These are phyloP conservation scores for Backusella macrospora DNA, from an alignment of 192 early-diverging fungal species.

Conservation along the genomic window DNA sequence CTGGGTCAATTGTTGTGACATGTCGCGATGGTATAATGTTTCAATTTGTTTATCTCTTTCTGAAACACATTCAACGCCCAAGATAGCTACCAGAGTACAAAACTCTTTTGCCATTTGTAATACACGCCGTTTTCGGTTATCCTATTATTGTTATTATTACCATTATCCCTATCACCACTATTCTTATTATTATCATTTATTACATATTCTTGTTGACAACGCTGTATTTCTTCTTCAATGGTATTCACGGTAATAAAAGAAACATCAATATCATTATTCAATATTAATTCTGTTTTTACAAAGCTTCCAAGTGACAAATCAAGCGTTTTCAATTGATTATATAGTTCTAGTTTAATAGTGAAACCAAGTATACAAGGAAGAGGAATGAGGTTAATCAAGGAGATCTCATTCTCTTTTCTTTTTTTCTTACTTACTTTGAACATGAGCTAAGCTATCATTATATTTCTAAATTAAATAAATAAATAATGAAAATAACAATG, in stretches of 20 bases:
- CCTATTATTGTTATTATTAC: neutral
- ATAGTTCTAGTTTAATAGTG: conserved; percentile 20
- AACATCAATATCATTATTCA: conserved; percentile 24
- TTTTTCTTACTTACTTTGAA: neutral
- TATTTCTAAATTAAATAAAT: neutral
- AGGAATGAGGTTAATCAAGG: too few species aligned
- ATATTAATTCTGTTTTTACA: conserved; percentile 22
- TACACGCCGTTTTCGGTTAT: neutral
- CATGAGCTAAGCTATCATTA: neutral
- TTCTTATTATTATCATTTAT: conserved; percentile 1
- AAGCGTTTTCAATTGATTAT: conserved; percentile 23
- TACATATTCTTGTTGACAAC: conserved; percentile 38
- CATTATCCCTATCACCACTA: neutral
- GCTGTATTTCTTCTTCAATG: conserved; percentile 35
- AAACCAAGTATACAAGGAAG: neutral
- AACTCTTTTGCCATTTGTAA: conserved; percentile 9
- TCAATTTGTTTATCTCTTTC: neutral
- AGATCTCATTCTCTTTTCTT: too few species aligned
- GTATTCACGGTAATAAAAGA: conserved; percentile 24
- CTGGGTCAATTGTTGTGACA: neutral
- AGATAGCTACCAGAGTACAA: neutral
- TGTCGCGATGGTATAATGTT: conserved; percentile 2
- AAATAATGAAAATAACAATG: neutral
- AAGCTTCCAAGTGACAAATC: conserved; percentile 16
- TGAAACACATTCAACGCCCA: neutral